These are phyloP conservation scores for Dendryphion nanum DNA, from an alignment of 2,329 filamentous ascomycete genomes.

Conservation along the genomic window DNA sequence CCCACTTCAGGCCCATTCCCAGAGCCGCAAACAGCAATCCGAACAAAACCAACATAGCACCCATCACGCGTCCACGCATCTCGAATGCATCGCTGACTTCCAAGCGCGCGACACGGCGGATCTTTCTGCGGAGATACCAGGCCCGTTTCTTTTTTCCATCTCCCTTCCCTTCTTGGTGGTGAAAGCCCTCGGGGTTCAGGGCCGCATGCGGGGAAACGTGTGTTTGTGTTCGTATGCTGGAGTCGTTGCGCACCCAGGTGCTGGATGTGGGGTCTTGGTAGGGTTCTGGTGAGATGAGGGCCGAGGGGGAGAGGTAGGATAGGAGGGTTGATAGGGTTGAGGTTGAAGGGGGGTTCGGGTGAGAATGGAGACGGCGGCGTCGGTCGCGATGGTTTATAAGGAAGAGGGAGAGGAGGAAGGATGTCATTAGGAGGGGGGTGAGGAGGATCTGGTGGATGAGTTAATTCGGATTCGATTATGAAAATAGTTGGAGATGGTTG, in stretches of 20 bases:
- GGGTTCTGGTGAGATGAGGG: constrained; percentile 42
- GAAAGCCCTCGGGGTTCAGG: constrained; percentile 6
- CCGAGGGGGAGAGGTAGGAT: constrained; percentile 21
- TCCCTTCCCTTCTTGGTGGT: constrained; percentile 6
- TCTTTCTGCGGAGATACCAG: constrained; percentile 44
- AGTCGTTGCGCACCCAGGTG: constrained; percentile 17
- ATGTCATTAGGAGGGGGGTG: constrained; percentile 62
- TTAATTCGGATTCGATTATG: constrained; percentile 4
- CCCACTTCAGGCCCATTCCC: constrained; percentile 22
- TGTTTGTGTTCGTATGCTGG: too few relatives aligned
- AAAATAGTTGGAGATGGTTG: neutral
- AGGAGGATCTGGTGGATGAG: constrained; percentile 45
- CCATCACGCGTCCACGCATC: constrained; percentile 56
- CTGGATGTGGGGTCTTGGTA: constrained; percentile 41
- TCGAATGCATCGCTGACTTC: constrained; percentile 65
- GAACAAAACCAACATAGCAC: constrained; percentile 44
- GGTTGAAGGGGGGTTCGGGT: constrained; percentile 27
- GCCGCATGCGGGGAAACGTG: constrained; percentile 23
- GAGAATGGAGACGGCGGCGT: constrained; percentile 45
- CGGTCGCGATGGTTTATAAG: constrained; percentile 60
- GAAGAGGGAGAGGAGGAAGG: constrained; percentile 64
- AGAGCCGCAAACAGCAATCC: constrained; percentile 13
- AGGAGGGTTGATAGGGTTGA: constrained; percentile 7
- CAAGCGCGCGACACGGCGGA: constrained; percentile 58
- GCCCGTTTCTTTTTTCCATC: constrained; percentile 16